phyloP scores from a whole-genome alignment of 2,329 filamentous ascomycete genomes.

The Penicillium fuscoglaucum region DNA sequence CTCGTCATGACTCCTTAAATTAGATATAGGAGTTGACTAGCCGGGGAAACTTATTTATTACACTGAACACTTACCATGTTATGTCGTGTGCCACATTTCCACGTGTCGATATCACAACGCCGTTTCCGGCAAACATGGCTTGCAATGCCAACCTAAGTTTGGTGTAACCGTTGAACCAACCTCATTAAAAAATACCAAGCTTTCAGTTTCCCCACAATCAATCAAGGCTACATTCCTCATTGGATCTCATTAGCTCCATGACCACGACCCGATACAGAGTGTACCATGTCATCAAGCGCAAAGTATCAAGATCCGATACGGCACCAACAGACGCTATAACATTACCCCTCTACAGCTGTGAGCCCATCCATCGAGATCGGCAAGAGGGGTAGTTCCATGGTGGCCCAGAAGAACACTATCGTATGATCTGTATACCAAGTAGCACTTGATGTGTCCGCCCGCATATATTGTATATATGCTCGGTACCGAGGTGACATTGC shows the following conservation, averaged over 20 bases:
- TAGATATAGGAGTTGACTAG: too few relatives aligned
- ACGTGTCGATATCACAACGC: background rate
- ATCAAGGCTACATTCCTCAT: background rate
- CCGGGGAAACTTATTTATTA: background rate
- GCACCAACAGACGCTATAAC: background rate
- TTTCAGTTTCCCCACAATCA: background rate
- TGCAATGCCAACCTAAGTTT: background rate
- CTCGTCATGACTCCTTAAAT: background rate
- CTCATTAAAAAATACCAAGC: background rate
- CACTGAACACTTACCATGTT: too few relatives aligned
- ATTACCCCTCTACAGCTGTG: background rate
- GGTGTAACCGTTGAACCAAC: background rate
- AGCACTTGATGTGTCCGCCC: too few relatives aligned
- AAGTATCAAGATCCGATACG: background rate
- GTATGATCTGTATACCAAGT: background rate
- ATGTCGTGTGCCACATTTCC: background rate
- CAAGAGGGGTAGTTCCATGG: too few relatives aligned
- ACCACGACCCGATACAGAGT: background rate
- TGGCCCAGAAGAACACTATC: background rate
- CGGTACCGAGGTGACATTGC: background rate
- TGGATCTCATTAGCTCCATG: background rate
- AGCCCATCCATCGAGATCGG: background rate
- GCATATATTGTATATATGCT: background rate
- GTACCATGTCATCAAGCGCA: constrained; percentile 6
- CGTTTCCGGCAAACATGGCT: background rate